Conservation (phyloP, 2,329 filamentous ascomycete species). For the Colletotrichum phormii region DNA sequence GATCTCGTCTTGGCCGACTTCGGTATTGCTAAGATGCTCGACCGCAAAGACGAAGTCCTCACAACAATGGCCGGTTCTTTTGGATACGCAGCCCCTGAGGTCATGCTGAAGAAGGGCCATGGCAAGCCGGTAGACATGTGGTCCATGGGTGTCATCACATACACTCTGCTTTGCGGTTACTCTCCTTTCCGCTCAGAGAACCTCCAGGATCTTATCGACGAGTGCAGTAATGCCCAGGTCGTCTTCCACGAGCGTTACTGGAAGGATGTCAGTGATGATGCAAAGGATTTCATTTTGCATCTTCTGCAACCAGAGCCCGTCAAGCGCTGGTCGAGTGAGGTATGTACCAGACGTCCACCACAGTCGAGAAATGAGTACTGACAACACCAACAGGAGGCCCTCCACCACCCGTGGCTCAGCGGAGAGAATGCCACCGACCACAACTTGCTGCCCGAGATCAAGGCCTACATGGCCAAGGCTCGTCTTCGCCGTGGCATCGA, state of each 20-base stretch:
- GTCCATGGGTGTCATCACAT: constrained; percentile 98
- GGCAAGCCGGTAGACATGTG: constrained; percentile 99
- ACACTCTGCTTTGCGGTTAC: constrained; percentile 97
- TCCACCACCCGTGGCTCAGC: constrained; percentile 88
- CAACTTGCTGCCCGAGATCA: constrained; percentile 97
- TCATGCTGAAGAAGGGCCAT: constrained; percentile 97
- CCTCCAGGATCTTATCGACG: constrained; percentile 90
- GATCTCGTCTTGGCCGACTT: constrained; percentile 96
- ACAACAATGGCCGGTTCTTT: constrained; percentile 99
- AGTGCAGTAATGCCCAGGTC: constrained; percentile 85
- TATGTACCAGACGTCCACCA: constrained; percentile 51
- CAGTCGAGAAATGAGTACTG: background rate
- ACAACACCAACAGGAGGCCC: constrained; percentile 68
- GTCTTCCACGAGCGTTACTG: constrained; percentile 98
- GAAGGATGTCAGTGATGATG: constrained; percentile 95
- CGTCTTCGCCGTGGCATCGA: constrained; percentile 94
- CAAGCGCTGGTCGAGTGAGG: constrained; percentile 81
- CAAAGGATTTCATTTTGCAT: constrained; percentile 90
- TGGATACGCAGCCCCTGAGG: constrained; percentile 96
- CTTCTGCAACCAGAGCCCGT: constrained; percentile 84
- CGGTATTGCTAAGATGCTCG: constrained; percentile 98
- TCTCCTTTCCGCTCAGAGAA: constrained; percentile 98
- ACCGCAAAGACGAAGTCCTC: constrained; percentile 88
- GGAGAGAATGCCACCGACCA: constrained; percentile 93
- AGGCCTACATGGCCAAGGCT: constrained; percentile 90